Evolutionary conservation across 805 yeast species (phyloP).

Genomic region (Teunomyces panamensis): DNA sequence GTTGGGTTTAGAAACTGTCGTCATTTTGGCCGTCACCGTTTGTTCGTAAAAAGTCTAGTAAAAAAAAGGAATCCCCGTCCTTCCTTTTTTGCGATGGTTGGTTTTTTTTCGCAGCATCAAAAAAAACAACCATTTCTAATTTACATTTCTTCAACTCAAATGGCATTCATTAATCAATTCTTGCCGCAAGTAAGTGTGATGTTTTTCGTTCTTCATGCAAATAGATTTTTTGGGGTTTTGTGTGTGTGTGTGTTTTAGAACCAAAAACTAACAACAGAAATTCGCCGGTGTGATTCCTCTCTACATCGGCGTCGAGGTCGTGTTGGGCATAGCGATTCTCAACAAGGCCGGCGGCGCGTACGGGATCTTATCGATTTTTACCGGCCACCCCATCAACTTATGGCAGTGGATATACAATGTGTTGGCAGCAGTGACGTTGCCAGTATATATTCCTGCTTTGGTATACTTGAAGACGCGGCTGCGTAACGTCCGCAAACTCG

Average conservation of each 20-base stretch:
- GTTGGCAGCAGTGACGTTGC: constrained; percentile 58
- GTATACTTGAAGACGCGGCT: constrained; percentile 31
- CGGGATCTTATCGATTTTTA: constrained; percentile 80
- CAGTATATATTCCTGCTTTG: constrained; percentile 65
- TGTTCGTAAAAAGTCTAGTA: too few relatives aligned
- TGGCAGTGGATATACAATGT: constrained; percentile 81
- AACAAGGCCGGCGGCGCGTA: constrained; percentile 88
- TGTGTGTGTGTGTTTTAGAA: neutral
- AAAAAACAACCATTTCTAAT: neutral
- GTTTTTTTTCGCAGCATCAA: neutral
- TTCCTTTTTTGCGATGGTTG: too few relatives aligned
- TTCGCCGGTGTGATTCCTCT: constrained; percentile 53
- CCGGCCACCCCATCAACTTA: constrained; percentile 82
- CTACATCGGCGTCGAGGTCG: constrained; percentile 82
- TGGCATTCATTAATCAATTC: constrained; percentile 4
- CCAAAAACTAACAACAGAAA: neutral
- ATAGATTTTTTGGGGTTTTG: neutral
- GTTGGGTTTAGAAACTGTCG: neutral
- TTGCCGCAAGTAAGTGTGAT: constrained; percentile 11
- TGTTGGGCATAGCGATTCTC: constrained; percentile 69
- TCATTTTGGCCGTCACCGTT: too few relatives aligned
- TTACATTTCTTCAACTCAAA: too few relatives aligned
- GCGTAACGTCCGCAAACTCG: constrained; percentile 58
- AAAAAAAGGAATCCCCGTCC: too few relatives aligned
- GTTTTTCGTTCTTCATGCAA: too few relatives aligned